A percentile compares a stretch with the other conserved stretches of the same genome.
Evolutionary conservation across 176 grass and related monocot genomes (phyloP).

Genomic region (Oryza longistaminata): DNA sequence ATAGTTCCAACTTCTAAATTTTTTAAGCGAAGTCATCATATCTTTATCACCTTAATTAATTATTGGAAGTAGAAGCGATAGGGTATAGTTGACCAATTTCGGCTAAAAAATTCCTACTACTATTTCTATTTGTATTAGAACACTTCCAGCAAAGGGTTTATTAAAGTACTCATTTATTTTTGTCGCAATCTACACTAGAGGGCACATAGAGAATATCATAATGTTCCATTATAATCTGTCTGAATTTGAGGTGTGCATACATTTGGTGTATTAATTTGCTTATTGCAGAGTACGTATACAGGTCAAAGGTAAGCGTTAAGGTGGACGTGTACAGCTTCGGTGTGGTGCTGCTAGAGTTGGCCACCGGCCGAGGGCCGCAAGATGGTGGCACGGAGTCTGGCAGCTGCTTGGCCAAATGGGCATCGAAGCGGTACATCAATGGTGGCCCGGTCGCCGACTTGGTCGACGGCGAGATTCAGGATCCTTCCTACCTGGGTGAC

Average conservation of each 20-base stretch:
- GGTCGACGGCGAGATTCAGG: constrained; percentile 14
- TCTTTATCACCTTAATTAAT: no score
- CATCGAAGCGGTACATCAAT: not conserved
- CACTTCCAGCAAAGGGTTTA: no score
- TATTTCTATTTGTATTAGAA: no score
- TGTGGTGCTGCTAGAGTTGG: constrained; percentile 81
- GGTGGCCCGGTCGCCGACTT: not conserved
- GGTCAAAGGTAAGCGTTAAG: constrained; percentile 46
- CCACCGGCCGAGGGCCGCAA: constrained; percentile 21
- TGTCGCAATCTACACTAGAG: no score
- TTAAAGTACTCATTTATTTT: no score
- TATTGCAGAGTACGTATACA: constrained; percentile 25
- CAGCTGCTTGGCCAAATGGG: constrained; percentile 32
- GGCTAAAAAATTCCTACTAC: no score
- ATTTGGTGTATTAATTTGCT: not conserved
- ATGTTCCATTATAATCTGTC: no score
- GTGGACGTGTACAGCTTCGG: constrained; percentile 92
- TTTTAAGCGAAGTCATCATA: no score
- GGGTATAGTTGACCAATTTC: no score
- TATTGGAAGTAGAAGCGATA: no score
- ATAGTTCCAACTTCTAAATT: no score
- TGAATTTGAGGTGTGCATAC: not conserved
- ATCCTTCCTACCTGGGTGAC: not conserved
- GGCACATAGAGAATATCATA: no score
- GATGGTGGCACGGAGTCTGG: constrained; percentile 23